Evolutionary conservation across 306 rosid genomes (phyloP).

Genomic region (Adenanthera pavonina): DNA sequence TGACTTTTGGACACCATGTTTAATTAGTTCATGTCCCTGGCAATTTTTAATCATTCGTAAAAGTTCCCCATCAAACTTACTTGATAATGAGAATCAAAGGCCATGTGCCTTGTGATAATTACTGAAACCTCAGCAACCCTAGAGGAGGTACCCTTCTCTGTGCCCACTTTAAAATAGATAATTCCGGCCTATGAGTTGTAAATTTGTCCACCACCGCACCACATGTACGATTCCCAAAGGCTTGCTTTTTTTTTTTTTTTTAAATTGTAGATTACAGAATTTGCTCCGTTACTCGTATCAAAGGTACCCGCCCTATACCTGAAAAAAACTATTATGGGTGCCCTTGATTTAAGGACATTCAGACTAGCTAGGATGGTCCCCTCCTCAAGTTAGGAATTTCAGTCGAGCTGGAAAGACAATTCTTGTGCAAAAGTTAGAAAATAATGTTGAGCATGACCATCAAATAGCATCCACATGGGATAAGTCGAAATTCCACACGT

Average conservation of each 20-base stretch:
- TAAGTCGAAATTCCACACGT: conserved; percentile 38
- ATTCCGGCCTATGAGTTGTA: conserved; percentile 41
- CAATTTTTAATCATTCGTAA: conserved; percentile 36
- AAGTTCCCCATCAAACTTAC: conserved; percentile 43
- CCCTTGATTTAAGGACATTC: conserved; percentile 44
- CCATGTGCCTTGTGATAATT: conserved; percentile 63
- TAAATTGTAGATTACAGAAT: conserved; percentile 16
- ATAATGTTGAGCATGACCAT: conserved; percentile 43
- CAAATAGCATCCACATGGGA: conserved; percentile 55
- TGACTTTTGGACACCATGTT: background rate
- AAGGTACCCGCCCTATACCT: background rate
- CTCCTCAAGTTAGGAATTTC: conserved; percentile 39
- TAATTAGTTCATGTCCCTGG: conserved; percentile 47
- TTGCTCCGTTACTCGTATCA: conserved; percentile 25
- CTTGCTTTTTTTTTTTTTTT: conserved; percentile 25
- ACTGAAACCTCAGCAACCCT: conserved; percentile 34
- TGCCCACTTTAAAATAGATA: conserved; percentile 29
- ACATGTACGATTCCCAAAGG: background rate
- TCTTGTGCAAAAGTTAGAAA: conserved; percentile 32
- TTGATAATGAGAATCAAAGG: conserved; percentile 36
- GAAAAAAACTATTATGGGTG: conserved; percentile 5
- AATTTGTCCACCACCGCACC: background rate
- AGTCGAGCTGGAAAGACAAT: conserved; percentile 46
- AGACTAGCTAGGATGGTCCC: conserved; percentile 48
- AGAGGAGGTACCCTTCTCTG: conserved; percentile 20